Conservation (phyloP, 495 filamentous ascomycete genomes). For the Polyplosphaeria fusca region DNA sequence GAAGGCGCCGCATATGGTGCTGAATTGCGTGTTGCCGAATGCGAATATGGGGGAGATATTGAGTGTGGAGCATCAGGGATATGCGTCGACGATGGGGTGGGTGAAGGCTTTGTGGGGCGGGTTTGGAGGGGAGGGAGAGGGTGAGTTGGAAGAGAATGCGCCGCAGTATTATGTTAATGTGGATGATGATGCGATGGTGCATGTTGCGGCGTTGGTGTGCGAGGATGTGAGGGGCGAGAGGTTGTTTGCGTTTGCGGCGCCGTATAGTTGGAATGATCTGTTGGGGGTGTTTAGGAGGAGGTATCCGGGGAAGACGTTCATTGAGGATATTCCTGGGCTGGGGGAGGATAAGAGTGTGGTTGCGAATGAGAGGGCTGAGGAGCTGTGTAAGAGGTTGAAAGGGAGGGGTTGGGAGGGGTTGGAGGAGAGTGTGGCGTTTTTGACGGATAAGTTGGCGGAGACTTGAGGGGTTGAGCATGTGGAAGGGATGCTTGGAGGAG, state of each 20-base stretch:
- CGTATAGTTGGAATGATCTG: constrained; percentile 21
- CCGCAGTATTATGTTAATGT: constrained; percentile 24
- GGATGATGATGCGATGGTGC: constrained; percentile 17
- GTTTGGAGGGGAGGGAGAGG: neutral
- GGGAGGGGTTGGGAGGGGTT: neutral
- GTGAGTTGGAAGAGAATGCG: neutral
- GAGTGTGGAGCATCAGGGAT: constrained; percentile 9
- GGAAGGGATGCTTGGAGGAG: too few species aligned
- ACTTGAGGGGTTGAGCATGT: too few species aligned
- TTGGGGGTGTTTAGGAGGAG: constrained; percentile 15
- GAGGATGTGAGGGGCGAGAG: constrained; percentile 11
- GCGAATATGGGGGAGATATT: constrained; percentile 36
- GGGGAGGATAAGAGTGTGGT: constrained; percentile 18
- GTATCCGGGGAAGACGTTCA: constrained; percentile 13
- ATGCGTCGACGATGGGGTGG: constrained; percentile 1
- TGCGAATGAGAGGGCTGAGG: constrained; percentile 12
- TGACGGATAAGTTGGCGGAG: neutral
- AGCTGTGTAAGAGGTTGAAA: constrained; percentile 10
- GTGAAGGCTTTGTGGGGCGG: constrained; percentile 9
- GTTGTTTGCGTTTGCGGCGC: constrained; percentile 20
- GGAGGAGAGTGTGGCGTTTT: neutral
- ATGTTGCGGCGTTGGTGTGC: constrained; percentile 23
- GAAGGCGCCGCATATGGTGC: constrained; percentile 46
- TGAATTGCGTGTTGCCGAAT: constrained; percentile 53
- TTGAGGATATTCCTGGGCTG: constrained; percentile 5